Evolutionary conservation across 441 rosid genomes (phyloP), one percentile per base, ranked within the genome.

Genomic region (Pelargonium fulgidum): DNA sequence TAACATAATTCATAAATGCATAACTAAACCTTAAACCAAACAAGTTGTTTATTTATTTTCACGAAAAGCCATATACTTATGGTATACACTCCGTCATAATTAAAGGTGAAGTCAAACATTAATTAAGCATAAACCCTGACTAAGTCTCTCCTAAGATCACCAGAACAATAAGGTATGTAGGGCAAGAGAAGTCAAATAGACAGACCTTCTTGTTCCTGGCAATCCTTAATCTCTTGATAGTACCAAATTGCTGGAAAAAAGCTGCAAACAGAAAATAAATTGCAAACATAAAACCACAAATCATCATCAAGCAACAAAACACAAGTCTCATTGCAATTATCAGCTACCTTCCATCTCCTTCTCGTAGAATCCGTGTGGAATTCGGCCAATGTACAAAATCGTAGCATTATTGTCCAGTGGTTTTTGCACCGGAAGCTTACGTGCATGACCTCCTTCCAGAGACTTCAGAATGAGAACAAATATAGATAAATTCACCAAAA

Each of bases 361-460:
- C 82, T 93, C 97, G 26, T 88, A 93, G 81, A 93, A 91, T 2
- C 96, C 97, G 70, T 91, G 97, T 1, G 97, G 97, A 19, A 93
- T 85, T 19, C 97, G 81, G 44, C 99, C 99, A 9, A 94, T 80
- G 67, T 91, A 93, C n/a, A 93, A 70, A 41, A 93, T 93, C 0
- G 90, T 80, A 1, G 95, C 81, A 58, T 74, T 80, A 45, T 26
- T 80, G 72, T 78, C 79, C 4, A 68, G 65, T 61, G 78, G 76
- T 17, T 79, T 84, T 56, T 69, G 64, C 8, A 19, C 76, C 3
- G 83, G 85, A 61, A 86, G 80, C 76, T 88, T 84, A 0, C 82
- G 81, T 39, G 81, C 88, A 1, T 84, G 84, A 67, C 91, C 91
- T 2, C 96, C 96, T 78, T 82, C 99, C 72, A 91, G 80, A 3